Conservation (phyloP, 116 monocot genomes). For the Cymodocea nodosa region DNA sequence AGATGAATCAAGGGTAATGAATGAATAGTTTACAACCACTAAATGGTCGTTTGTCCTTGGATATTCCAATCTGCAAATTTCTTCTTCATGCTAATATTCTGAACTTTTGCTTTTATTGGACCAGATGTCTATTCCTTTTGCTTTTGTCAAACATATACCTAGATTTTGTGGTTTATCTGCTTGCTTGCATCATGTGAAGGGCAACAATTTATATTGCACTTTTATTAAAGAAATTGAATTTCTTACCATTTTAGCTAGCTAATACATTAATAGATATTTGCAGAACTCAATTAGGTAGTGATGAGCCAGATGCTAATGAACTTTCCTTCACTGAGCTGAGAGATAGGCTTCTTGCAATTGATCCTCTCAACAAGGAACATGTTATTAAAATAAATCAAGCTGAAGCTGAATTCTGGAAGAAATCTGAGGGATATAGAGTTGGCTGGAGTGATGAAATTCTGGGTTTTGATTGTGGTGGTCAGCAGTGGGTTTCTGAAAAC, state of each 20-base stretch:
- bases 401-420: conserved; percentile 93
- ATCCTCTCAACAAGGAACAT: conserved; percentile 90
- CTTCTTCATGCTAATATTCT: too few relatives aligned
- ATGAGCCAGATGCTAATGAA: conserved; percentile 50
- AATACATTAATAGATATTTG: conserved; percentile 14
- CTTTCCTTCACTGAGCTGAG: conserved; percentile 86
- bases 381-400: conserved; percentile 82
- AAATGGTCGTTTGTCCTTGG: too few relatives aligned
- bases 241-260: not conserved
- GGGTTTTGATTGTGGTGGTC: conserved; percentile 99
- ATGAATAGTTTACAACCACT: too few relatives aligned
- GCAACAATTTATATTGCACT: not conserved
- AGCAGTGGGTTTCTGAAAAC: conserved; percentile 93
- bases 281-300: conserved; percentile 34
- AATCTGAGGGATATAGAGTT: conserved; percentile 84
- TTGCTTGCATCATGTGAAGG: too few relatives aligned
- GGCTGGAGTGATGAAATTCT: conserved; percentile 98
- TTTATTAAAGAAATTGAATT: not conserved
- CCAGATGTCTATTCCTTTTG: too few relatives aligned
- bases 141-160: too few relatives aligned
- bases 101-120: too few relatives aligned
- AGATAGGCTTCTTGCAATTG: conserved; percentile 84
- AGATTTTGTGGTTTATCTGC: too few relatives aligned
- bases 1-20: too few relatives aligned
- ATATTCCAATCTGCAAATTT: too few relatives aligned